These are phyloP conservation scores for Pythium phragmiticola DNA, from an alignment of 352 stramenopile species.

Conservation along the genomic window DNA sequence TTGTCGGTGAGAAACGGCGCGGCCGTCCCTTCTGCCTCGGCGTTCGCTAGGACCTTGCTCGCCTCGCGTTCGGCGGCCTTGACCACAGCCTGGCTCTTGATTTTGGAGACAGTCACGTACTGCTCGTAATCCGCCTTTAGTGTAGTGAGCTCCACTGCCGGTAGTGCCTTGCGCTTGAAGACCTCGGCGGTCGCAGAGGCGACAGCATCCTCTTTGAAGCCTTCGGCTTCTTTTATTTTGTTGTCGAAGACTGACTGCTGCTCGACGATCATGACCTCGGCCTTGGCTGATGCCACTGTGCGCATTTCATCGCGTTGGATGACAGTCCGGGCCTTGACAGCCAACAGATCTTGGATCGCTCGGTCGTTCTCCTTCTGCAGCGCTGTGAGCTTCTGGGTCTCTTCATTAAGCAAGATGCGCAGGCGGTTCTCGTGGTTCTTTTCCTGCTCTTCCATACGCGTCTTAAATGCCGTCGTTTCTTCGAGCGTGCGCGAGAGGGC, in stretches of 20 bases:
- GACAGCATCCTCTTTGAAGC: conserved; percentile 65
- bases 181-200: conserved; percentile 50
- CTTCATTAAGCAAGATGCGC: conserved; percentile 80
- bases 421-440: conserved; percentile 89
- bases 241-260: conserved; percentile 53
- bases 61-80: conserved; percentile 67
- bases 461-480: conserved; percentile 85
- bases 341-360: conserved; percentile 67
- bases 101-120: conserved; percentile 62
- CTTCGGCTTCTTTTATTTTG: conserved; percentile 67
- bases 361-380: conserved; percentile 82
- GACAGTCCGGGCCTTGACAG: conserved; percentile 56
- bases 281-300: conserved; percentile 69
- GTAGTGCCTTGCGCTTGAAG: conserved; percentile 58
- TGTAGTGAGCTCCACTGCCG: conserved; percentile 54
- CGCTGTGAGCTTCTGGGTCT: conserved; percentile 79
- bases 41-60: conserved; percentile 47
- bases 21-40: conserved; percentile 60
- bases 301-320: conserved; percentile 83
- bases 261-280: conserved; percentile 70
- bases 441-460: conserved; percentile 85
- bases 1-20: conserved; percentile 68
- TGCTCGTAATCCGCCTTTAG: conserved; percentile 64
- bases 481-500: conserved; percentile 70
- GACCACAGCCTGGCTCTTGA: conserved; percentile 59